These are phyloP conservation scores for Omphalotus olearius DNA, from an alignment of 1,284 basidiomycete genomes.

Conservation along the genomic window DNA sequence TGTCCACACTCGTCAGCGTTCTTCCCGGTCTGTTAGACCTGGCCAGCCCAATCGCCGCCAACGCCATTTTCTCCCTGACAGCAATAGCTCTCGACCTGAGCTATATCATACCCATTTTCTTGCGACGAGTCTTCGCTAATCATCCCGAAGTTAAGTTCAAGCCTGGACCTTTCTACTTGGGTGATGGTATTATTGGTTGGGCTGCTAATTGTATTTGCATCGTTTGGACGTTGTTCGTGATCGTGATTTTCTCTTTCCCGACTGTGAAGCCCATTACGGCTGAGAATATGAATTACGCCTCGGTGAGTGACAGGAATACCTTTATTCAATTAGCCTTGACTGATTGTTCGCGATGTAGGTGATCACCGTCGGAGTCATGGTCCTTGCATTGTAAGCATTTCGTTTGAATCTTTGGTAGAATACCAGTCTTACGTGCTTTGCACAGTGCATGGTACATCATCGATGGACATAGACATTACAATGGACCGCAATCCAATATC, in stretches of 20 bases:
- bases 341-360: constrained; percentile 25
- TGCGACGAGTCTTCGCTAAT: constrained; percentile 66
- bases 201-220: constrained; percentile 66
- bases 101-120: constrained; percentile 72
- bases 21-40: constrained; percentile 77
- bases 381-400: constrained; percentile 35
- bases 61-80: constrained; percentile 80
- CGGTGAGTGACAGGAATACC: constrained; percentile 27
- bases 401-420: background rate
- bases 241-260: constrained; percentile 71
- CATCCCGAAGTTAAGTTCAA: constrained; percentile 85
- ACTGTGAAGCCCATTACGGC: constrained; percentile 65
- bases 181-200: constrained; percentile 65
- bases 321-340: background rate
- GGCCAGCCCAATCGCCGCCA: constrained; percentile 74
- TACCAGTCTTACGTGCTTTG: constrained; percentile 4
- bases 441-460: constrained; percentile 37
- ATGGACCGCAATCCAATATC: constrained; percentile 41
- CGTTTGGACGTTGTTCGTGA: constrained; percentile 65
- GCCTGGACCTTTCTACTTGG: constrained; percentile 89
- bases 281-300: constrained; percentile 78
- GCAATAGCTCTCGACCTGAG: constrained; percentile 71
- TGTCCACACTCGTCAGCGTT: constrained; percentile 64
- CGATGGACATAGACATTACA: constrained; percentile 44
- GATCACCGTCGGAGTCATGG: constrained; percentile 43